Conservation (phyloP, 1,139 yeast species). For the Suhomyces bolitotheri region DNA sequence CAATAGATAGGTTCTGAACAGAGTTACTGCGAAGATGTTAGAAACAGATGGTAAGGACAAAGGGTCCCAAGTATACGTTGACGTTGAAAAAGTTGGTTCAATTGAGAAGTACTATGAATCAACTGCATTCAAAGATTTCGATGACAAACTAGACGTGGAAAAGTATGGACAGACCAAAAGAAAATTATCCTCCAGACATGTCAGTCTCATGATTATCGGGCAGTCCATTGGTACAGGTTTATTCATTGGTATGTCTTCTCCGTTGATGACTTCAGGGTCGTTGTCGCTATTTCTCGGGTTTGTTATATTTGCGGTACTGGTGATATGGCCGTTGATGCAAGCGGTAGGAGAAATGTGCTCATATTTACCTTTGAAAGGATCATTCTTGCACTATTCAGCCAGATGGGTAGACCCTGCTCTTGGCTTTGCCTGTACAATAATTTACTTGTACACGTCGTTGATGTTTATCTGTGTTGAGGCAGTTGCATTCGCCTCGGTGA, state of each 20-base stretch:
- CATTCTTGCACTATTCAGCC: constrained; percentile 39
- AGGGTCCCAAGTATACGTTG: too few species aligned
- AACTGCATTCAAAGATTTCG: constrained; percentile 32
- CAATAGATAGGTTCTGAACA: too few species aligned
- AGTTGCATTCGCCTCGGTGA: constrained; percentile 36
- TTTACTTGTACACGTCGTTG: constrained; percentile 37
- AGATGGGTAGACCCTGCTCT: constrained; percentile 44
- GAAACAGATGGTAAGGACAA: background rate
- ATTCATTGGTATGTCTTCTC: constrained; percentile 38
- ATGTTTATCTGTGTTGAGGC: constrained; percentile 43
- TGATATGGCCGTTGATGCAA: constrained; percentile 44
- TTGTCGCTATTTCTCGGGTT: constrained; percentile 40
- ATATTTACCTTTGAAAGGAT: constrained; percentile 41
- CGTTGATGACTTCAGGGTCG: constrained; percentile 39
- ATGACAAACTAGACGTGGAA: constrained; percentile 31
- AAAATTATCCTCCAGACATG: constrained; percentile 45
- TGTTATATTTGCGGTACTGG: constrained; percentile 33
- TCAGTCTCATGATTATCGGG: constrained; percentile 52
- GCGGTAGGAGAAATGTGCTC: constrained; percentile 44
- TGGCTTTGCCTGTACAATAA: constrained; percentile 40
- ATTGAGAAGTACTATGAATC: constrained; percentile 15
- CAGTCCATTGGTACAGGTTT: constrained; percentile 53
- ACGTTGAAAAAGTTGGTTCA: constrained; percentile 27
- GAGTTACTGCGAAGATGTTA: too few species aligned
- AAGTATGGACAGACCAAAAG: constrained; percentile 41